These are phyloP conservation scores for Neoboletus brunneissimus DNA, from an alignment of 768 basidiomycete species.

Conservation along the genomic window DNA sequence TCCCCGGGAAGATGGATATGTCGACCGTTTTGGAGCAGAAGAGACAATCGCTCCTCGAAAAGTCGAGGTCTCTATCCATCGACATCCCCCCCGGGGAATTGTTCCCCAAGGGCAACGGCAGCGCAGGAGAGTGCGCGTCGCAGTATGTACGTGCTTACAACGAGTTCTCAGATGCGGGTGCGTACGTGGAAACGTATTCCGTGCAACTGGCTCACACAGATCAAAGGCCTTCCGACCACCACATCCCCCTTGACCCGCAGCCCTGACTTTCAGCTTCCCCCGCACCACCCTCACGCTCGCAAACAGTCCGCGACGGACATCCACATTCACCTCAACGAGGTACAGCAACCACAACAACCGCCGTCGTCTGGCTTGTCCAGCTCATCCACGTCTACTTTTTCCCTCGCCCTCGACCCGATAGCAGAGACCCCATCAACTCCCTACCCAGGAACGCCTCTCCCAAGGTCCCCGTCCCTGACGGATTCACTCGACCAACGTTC, in stretches of 20 bases:
- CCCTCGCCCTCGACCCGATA: constrained; percentile 48
- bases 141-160: constrained; percentile 32
- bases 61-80: constrained; percentile 59
- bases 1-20: constrained; percentile 35
- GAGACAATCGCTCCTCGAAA: constrained; percentile 51
- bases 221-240: constrained; percentile 1
- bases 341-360: constrained; percentile 16
- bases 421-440: constrained; percentile 41
- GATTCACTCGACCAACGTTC: constrained; percentile 24
- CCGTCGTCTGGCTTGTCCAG: constrained; percentile 25
- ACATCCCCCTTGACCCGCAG: constrained; percentile 44
- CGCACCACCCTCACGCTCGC: constrained; percentile 74
- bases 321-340: constrained; percentile 34
- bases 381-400: constrained; percentile 48
- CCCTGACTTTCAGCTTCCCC: constrained; percentile 48
- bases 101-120: constrained; percentile 20
- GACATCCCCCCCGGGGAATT: constrained; percentile 53
- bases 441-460: constrained; percentile 37
- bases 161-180: constrained; percentile 27
- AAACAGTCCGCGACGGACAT: constrained; percentile 68
- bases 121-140: constrained; percentile 8
- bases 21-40: constrained; percentile 53
- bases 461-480: constrained; percentile 27
- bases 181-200: neutral
- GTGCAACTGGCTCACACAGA: constrained; percentile 5